Evolutionary conservation across 805 yeast genomes (phyloP).

Genomic region (Spathaspora passalidarum): DNA sequence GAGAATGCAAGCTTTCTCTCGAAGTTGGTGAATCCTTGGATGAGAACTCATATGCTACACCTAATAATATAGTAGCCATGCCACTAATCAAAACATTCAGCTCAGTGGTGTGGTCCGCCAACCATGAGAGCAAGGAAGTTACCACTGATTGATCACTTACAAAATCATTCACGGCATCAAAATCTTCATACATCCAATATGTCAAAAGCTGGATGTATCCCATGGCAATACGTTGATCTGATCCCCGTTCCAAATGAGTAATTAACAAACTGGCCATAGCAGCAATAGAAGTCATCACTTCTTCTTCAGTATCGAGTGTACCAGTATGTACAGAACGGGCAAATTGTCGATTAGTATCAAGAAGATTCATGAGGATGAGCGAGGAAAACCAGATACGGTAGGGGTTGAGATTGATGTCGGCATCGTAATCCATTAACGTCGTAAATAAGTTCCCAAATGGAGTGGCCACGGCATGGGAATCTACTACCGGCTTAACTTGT

Average conservation of each 20-base stretch:
- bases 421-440: conserved; percentile 73
- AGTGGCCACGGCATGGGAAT: conserved; percentile 9
- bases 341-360: conserved; percentile 51
- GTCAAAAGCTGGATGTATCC: conserved; percentile 75
- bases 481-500: neutral
- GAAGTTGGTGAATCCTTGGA: conserved; percentile 58
- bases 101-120: conserved; percentile 48
- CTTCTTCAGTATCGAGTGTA: conserved; percentile 60
- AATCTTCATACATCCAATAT: conserved; percentile 76
- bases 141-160: conserved; percentile 63
- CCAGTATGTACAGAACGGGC: conserved; percentile 56
- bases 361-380: conserved; percentile 57
- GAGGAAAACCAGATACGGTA: conserved; percentile 84
- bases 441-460: conserved; percentile 63
- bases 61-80: conserved; percentile 66
- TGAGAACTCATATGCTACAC: conserved; percentile 77
- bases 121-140: conserved; percentile 64
- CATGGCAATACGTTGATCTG: conserved; percentile 72
- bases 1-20: conserved; percentile 56
- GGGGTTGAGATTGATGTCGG: conserved; percentile 65
- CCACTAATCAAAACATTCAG: conserved; percentile 62
- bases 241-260: conserved; percentile 49
- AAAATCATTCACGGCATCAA: conserved; percentile 71
- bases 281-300: conserved; percentile 65
- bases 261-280: conserved; percentile 74